phyloP scores from a whole-genome alignment of 768 basidiomycete genomes.

The Flagelloscypha sp. region DNA sequence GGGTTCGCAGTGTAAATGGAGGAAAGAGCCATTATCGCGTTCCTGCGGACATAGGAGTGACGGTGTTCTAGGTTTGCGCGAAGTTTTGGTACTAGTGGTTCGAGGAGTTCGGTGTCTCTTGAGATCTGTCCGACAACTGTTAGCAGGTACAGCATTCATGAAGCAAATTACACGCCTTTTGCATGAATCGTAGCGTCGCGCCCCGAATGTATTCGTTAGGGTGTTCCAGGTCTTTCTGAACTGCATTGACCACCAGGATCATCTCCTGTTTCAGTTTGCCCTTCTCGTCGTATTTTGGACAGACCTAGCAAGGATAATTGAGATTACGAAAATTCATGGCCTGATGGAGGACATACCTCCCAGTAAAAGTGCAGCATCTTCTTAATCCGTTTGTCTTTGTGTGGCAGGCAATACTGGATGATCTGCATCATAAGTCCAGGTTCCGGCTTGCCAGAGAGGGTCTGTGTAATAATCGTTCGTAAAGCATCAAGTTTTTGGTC shows the following conservation, averaged over 20 bases:
- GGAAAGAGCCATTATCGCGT: conserved; percentile 94
- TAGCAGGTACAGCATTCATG: no score
- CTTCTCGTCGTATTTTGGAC: conserved; percentile 94
- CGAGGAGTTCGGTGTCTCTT: conserved; percentile 87
- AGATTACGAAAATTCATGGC: no score
- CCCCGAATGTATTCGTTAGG: conserved; percentile 99
- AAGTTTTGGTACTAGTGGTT: conserved; percentile 91
- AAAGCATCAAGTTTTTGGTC: no score
- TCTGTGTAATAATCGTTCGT: no score
- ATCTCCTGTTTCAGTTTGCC: conserved; percentile 99
- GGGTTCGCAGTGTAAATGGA: no score
- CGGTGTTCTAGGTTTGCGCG: conserved; percentile 93
- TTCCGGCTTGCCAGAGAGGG: no score
- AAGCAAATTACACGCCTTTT: no score
- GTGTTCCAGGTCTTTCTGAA: conserved; percentile 98
- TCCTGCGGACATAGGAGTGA: conserved; percentile 96
- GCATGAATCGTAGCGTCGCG: conserved; percentile 91
- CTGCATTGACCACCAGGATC: conserved; percentile 98
- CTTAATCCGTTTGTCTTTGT: conserved; percentile 92
- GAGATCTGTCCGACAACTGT: no score
- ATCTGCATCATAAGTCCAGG: conserved; percentile 97
- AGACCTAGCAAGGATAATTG: no score
- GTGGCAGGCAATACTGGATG: conserved; percentile 96
- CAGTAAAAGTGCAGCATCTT: conserved; percentile 94
- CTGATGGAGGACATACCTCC: conserved; percentile 97